phyloP scores from a whole-genome alignment of 148 eudicot species.

The Pouteria glomerata region DNA sequence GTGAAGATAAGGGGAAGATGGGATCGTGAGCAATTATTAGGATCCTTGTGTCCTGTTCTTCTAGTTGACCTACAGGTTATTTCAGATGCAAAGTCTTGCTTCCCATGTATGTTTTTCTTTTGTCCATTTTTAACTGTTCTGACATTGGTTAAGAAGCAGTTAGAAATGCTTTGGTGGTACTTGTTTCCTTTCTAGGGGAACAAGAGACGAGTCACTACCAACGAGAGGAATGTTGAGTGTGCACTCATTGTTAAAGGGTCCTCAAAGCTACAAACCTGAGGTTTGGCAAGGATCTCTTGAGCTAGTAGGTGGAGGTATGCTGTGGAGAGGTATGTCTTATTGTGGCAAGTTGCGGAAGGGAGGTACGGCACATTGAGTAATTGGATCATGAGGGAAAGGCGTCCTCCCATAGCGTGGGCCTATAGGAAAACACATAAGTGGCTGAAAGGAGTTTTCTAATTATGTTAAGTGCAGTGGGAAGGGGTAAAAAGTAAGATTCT shows the following conservation, averaged over 20 bases:
- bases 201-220: not conserved
- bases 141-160: not conserved
- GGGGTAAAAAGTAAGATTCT: too few relatives aligned
- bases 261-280: not conserved
- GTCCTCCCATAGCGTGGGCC: not conserved
- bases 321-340: not conserved
- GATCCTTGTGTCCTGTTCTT: too few relatives aligned
- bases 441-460: too few relatives aligned
- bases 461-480: too few relatives aligned
- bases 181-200: not conserved
- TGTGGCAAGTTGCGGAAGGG: not conserved
- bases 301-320: too few relatives aligned
- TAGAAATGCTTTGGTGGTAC: not conserved
- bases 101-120: not conserved
- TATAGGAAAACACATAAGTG: not conserved
- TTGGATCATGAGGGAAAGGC: not conserved
- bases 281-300: not conserved
- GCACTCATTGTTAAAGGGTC: not conserved
- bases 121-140: not conserved
- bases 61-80: not conserved
- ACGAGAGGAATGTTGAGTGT: not conserved
- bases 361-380: not conserved
- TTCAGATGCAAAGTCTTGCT: not conserved
- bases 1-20: too few relatives aligned
- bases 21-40: too few relatives aligned